Evolutionary conservation across 192 early-diverging fungal genomes (phyloP), one percentile per base, ranked within the genome.

Genomic region (Backusella morwellensis): DNA sequence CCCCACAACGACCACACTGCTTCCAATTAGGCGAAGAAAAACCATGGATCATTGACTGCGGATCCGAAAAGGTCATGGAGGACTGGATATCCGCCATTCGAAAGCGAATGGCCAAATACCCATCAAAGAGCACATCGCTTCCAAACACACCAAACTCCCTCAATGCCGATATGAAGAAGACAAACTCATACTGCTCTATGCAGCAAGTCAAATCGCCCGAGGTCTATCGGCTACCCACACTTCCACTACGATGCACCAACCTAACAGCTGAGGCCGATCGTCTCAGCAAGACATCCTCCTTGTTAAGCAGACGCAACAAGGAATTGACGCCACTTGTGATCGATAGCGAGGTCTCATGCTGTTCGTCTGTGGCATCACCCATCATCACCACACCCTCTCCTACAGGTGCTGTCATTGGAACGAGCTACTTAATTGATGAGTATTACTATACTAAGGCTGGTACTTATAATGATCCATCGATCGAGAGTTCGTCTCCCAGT

Each of bases 1-100:
- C 74, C 21, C 66, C 63, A 15, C 56, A 42, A 14, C 74, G 32
- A 2, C 66, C 74, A 4, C 67, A 68, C 23, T 75, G 74, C 42
- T 47, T 75, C 40, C 66, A 29, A 26, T 75, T 41, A 66, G 67
- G 23, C 40, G 41, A 66, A 68, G 63, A 35, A 35, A 75, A 75
- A 14, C 66, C 74, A 7, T 75, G 74, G 74, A 67, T 66, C n/a
- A 67, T 75, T 44, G 74, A 75, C n/a, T 75, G 74, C n/a, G 32
- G 67, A 14, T 75, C 74, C 14, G 74, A 75, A 19, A 44, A 68
- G 7, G 66, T 50, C 6, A 75, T 75, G 74, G 66, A 67, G 2
- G 40, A 35, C 17, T 75, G 74, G 74, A 29, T 75, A 12, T 40
- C 41, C 11, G 74, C 74, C 15, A 68, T 75, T 50, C 74, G 47